These are phyloP conservation scores for Apophysomyces ossiformis DNA, from an alignment of 371 early-diverging fungal species.

Conservation along the genomic window DNA sequence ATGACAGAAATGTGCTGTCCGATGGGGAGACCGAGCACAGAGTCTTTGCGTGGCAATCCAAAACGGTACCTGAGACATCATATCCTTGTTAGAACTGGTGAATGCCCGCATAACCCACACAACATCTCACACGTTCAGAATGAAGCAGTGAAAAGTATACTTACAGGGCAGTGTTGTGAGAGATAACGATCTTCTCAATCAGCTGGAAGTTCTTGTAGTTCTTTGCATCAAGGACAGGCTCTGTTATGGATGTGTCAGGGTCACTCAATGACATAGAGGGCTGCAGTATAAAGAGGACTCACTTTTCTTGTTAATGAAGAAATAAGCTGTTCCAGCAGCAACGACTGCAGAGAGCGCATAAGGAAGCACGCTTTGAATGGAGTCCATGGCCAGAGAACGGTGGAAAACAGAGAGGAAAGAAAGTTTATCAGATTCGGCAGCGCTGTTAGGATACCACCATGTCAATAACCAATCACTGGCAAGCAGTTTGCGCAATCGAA, in stretches of 20 bases:
- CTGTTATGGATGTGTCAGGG: not conserved
- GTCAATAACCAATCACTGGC: slow-evolving; percentile 2
- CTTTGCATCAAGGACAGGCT: slow-evolving; percentile 66
- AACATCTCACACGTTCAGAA: too few relatives aligned
- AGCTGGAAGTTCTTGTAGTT: slow-evolving; percentile 85
- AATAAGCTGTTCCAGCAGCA: slow-evolving; percentile 25
- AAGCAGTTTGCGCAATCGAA: slow-evolving; percentile 3
- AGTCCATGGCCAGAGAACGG: slow-evolving; percentile 18
- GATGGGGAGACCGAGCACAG: slow-evolving; percentile 84
- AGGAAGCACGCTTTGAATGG: slow-evolving; percentile 20
- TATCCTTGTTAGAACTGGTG: too few relatives aligned
- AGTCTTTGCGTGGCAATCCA: slow-evolving; percentile 71
- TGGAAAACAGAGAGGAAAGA: slow-evolving; percentile 6
- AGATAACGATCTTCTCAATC: slow-evolving; percentile 74
- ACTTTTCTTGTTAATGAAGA: slow-evolving; percentile 28
- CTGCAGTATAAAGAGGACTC: not conserved
- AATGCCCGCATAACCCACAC: too few relatives aligned
- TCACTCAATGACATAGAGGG: not conserved
- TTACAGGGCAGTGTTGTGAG: slow-evolving; percentile 88
- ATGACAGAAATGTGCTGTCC: slow-evolving; percentile 94
- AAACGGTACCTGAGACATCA: slow-evolving; percentile 78
- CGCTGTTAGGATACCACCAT: slow-evolving; percentile 5
- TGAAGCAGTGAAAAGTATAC: slow-evolving; percentile 17
- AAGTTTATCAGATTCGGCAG: slow-evolving; percentile 8
- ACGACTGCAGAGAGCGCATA: slow-evolving; percentile 26